Conservation (phyloP, 768 basidiomycete genomes). For the Rhodotorula babjevae region DNA sequence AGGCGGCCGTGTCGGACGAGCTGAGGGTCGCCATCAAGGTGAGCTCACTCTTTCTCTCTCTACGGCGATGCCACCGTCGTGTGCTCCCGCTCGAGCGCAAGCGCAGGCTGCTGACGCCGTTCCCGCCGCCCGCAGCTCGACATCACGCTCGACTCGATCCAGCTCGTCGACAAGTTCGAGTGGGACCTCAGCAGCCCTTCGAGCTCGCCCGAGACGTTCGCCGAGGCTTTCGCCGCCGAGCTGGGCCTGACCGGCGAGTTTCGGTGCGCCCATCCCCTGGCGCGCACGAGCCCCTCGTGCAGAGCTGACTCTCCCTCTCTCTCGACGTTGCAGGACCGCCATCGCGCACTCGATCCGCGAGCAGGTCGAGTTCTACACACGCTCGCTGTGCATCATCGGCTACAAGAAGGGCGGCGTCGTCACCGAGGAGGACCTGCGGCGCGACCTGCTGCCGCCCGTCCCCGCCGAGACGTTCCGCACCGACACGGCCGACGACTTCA, state of each 20-base stretch:
- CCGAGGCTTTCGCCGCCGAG: constrained; percentile 76
- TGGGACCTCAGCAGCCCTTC: constrained; percentile 83
- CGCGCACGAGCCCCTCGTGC: no score
- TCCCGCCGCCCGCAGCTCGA: constrained; percentile 61
- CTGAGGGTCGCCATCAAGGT: constrained; percentile 91
- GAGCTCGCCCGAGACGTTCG: constrained; percentile 87
- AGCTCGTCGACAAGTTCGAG: constrained; percentile 93
- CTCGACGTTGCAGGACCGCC: constrained; percentile 63
- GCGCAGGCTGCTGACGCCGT: not conserved
- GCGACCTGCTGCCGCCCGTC: constrained; percentile 80
- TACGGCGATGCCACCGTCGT: not conserved
- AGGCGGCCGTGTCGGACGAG: constrained; percentile 56
- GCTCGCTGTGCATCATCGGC: constrained; percentile 82
- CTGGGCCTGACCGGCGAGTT: constrained; percentile 89
- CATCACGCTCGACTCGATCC: constrained; percentile 86
- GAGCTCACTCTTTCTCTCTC: constrained; percentile 41
- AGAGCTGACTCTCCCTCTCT: no score
- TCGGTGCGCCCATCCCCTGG: constrained; percentile 60
- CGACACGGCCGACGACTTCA: constrained; percentile 73
- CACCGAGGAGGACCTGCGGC: constrained; percentile 83
- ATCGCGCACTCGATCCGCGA: constrained; percentile 94
- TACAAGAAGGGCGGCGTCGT: constrained; percentile 74
- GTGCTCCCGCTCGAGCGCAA: not conserved
- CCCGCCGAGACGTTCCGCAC: constrained; percentile 58
- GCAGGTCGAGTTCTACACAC: constrained; percentile 85